Percentiles rank a stretch among this genome's conserved stretches.
These are phyloP conservation scores for Lentinus brumalis DNA, from an alignment of 768 basidiomycete genomes.

Conservation along the genomic window DNA sequence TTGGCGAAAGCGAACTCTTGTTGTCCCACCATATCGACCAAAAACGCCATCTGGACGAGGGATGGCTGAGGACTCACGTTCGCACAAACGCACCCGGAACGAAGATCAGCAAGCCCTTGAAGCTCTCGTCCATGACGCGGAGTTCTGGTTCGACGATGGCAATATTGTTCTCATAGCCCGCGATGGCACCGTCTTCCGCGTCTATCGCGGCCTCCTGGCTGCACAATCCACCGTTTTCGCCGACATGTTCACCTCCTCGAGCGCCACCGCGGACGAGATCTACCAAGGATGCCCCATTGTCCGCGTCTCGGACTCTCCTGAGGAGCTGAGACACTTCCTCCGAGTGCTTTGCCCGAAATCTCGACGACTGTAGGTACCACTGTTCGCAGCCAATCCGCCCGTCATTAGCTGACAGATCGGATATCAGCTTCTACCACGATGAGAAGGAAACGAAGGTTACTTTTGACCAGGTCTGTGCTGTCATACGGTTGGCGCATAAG, in stretches of 20 bases:
- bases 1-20: too few species aligned
- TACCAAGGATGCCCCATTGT: not conserved
- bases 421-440: not conserved
- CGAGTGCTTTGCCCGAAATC: not conserved
- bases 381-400: too few species aligned
- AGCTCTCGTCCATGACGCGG: too few species aligned
- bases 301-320: not conserved
- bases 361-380: too few species aligned
- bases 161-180: conserved; percentile 4
- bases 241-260: conserved; percentile 6
- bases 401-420: too few species aligned
- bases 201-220: conserved; percentile 7
- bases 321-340: not conserved
- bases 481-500: not conserved
- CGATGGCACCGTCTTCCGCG: not conserved
- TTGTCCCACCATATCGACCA: too few species aligned
- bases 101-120: too few species aligned
- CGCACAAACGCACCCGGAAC: too few species aligned
- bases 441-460: not conserved
- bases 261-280: not conserved
- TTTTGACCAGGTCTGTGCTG: not conserved
- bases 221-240: conserved; percentile 5
- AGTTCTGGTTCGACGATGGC: conserved; percentile 4
- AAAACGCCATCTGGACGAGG: too few species aligned
- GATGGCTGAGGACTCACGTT: too few species aligned